Base-by-base conservation (phyloP, 352 stramenopile genomes). In the Nothophytophthora sp. region DNA sequence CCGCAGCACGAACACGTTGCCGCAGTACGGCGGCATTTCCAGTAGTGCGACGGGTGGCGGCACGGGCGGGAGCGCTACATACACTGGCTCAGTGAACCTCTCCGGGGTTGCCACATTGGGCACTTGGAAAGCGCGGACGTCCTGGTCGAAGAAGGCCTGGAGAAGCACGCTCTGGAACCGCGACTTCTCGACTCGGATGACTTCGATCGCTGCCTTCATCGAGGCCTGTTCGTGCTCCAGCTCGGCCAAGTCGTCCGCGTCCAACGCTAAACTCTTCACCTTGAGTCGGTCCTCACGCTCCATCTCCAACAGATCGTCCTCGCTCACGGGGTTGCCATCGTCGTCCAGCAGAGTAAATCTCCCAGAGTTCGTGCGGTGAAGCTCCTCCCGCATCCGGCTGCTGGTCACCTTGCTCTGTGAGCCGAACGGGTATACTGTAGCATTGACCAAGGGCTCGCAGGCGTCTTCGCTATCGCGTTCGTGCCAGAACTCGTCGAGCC, bases 1-100 rank as follows among this genome's bases (percentile, higher is more conserved):
- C 45, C 87, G 87, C 40, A 92, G 72, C 16, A 90, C 47, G 38
- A 86, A 86, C 30, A 92, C 44, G 46, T 88, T 81, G 28, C 79
- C 77, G 32, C 68, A 79, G 60, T 87, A 89, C 30, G 82, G 72
- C 34, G 77, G 79, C 38, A 92, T 39, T 56, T 78, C 50, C 22
- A 81, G 40, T 9, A 67, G 42, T 28, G 54, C 47, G n/a, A 69
- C 25, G 7, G 48, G 42, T 18, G 70, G 23, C n/a, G 56, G 40
- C 19, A 63, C 30, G 5, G 46, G 22, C 33, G 69, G 55, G 8
- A 70, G 25, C 29, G 63, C 30, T 24, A 63, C 33, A 38, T 63
- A 49, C 13, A 50, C 24, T 3, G 18, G 38, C 35, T n/a, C 9
- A 2, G 13, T 39, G 19, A 30, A 51, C 30, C 34, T 23, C 13